Base-by-base conservation (phyloP, 495 filamentous ascomycete species). In the Trichoderma orchidacearum region DNA sequence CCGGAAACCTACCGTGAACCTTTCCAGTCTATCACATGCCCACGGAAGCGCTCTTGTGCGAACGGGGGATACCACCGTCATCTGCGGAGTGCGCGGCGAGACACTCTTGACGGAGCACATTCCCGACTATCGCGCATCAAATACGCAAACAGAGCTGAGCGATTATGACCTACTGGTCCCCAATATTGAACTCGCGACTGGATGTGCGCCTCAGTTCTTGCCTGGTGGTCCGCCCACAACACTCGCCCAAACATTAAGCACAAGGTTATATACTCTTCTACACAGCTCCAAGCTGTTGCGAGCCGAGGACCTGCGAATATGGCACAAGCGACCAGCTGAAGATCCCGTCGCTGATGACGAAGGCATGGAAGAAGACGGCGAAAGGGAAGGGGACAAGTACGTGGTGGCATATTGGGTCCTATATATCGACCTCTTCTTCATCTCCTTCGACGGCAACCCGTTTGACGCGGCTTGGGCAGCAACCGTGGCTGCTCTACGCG, bases 361-460 rank as follows among this genome's bases (percentile, higher is more conserved):
- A 53, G 72, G 71, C 29, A 71, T 73, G 60, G 76, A 78, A 4
- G 41, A 64, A 0, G 67, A 72, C 6, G 72, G 73, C 28, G 68
- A 71, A 3, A 66, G 65, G 7, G 52, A 66, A 45, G 68, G 63
- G 27, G 78, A 85, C 11, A 25, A 48, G 13, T 48, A 48, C 62
- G 72, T 89, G 30, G 89, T 88, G 66, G 91, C 83, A 5, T 97
- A 89, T 66, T 98, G 92, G 92, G 83, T 85, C 9, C 81, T 98
- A 3, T 96, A 96, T 63, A 90, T 98, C 58, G 90, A 96, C 68
- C 69, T 95, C 25, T 78, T 96, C 64, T 88, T 94, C 66, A 83
- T 96, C 55, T 92, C 89, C 0, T 80, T 95, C 13, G 91, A 94
- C 53, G 92, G 92, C 0, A 94, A 91, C 63, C 80, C 88, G 13